Evolutionary conservation across 2,329 filamentous ascomycete genomes (phyloP).

Genomic region (Plenodomus lindquistii): DNA sequence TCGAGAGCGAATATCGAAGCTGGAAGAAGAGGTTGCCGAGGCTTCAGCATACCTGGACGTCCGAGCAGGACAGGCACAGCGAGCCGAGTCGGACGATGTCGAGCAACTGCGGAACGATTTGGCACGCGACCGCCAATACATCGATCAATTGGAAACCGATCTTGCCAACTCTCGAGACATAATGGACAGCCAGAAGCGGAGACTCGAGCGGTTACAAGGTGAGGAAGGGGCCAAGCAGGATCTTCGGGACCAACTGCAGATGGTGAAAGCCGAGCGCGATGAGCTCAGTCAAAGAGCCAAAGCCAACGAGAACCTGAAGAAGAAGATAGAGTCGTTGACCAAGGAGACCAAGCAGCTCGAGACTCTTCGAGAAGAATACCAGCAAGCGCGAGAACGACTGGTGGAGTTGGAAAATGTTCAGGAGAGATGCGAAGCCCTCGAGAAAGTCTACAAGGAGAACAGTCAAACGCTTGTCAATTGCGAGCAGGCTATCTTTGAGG

Average conservation of each 20-base stretch:
- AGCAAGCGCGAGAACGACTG: conserved; percentile 49
- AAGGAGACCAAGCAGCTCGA: conserved; percentile 52
- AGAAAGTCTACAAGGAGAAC: conserved; percentile 58
- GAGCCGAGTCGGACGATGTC: conserved; percentile 47
- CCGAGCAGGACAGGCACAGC: conserved; percentile 42
- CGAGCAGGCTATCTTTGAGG: conserved; percentile 57
- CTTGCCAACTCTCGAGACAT: conserved; percentile 50
- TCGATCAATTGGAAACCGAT: conserved; percentile 54
- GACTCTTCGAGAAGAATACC: conserved; percentile 50
- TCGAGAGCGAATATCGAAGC: conserved; percentile 47
- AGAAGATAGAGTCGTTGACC: conserved; percentile 56
- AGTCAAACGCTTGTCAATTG: conserved; percentile 54
- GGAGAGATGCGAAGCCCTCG: conserved; percentile 49
- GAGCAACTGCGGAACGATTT: conserved; percentile 51
- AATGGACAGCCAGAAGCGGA: conserved; percentile 51
- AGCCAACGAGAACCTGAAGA: conserved; percentile 57
- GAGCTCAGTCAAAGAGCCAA: conserved; percentile 54
- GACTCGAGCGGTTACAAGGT: conserved; percentile 49
- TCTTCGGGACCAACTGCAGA: conserved; percentile 55
- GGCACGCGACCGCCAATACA: conserved; percentile 53
- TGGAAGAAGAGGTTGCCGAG: conserved; percentile 54
- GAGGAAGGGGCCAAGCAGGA: conserved; percentile 52
- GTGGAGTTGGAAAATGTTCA: conserved; percentile 51
- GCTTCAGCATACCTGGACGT: conserved; percentile 51
- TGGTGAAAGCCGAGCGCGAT: conserved; percentile 54